These are phyloP conservation scores for Naganishia vishniacii DNA, from an alignment of 768 basidiomycete genomes.

Conservation along the genomic window DNA sequence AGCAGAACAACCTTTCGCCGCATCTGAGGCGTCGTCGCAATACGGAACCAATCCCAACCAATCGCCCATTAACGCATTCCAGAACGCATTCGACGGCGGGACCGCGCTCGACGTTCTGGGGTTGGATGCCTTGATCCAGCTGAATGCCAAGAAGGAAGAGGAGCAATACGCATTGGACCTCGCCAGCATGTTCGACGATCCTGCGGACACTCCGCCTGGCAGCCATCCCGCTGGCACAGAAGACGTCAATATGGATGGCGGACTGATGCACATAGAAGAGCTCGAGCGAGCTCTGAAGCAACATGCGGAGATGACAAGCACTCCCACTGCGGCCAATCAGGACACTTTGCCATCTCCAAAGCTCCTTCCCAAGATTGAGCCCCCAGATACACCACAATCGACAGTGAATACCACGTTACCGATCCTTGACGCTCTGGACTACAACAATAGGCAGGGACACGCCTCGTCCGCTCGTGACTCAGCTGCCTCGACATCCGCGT, in stretches of 20 bases:
- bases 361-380: not conserved
- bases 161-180: slow-evolving; percentile 14
- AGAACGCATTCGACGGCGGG: not conserved
- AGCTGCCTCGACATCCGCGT: no score
- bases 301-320: not conserved
- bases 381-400: not conserved
- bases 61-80: slow-evolving; percentile 12
- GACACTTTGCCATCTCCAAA: not conserved
- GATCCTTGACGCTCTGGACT: not conserved
- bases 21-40: slow-evolving; percentile 12
- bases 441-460: not conserved
- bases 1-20: slow-evolving; percentile 5
- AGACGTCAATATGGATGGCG: slow-evolving; percentile 13
- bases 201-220: not conserved
- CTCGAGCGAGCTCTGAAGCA: not conserved
- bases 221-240: not conserved
- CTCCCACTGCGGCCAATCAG: not conserved
- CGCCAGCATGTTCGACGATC: slow-evolving; percentile 13
- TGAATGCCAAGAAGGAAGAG: slow-evolving; percentile 11
- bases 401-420: not conserved
- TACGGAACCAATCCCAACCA: slow-evolving; percentile 6
- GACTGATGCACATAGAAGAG: slow-evolving; percentile 8
- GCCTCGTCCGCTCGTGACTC: no score
- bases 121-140: slow-evolving; percentile 6
- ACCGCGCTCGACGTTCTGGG: not conserved